These are phyloP conservation scores for Zygotorulaspora chibaensis DNA, from an alignment of 805 yeast species.

Conservation along the genomic window DNA sequence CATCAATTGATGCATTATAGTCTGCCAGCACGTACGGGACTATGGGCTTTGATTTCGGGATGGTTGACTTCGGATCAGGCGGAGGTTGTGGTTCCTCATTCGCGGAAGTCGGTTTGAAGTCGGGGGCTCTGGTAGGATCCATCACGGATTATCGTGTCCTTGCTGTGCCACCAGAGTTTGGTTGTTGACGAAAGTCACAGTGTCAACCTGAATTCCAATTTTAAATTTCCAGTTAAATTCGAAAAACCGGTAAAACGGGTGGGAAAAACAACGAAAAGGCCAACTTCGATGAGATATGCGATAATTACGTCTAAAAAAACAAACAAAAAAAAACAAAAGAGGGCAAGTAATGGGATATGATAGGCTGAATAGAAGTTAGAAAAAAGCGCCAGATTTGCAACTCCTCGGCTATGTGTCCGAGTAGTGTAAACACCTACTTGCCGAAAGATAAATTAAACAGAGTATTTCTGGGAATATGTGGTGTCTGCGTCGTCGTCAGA, in stretches of 20 bases:
- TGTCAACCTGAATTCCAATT: not conserved
- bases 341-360: not conserved
- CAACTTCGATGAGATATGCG: not conserved
- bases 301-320: not conserved
- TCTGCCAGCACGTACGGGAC: constrained; percentile 78
- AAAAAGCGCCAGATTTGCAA: not conserved
- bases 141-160: constrained; percentile 36
- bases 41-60: constrained; percentile 73
- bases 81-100: constrained; percentile 58
- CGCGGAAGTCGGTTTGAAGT: constrained; percentile 80
- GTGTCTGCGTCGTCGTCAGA: too few relatives aligned
- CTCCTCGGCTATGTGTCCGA: not conserved
- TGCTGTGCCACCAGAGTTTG: not conserved
- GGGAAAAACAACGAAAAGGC: not conserved
- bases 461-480: not conserved
- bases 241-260: constrained; percentile 1
- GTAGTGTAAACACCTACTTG: not conserved
- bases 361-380: not conserved
- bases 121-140: constrained; percentile 94
- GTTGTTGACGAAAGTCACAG: not conserved
- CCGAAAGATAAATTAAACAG: not conserved
- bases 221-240: not conserved
- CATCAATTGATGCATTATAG: constrained; percentile 63
- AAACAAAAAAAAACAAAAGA: not conserved
- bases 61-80: constrained; percentile 59